Evolutionary conservation across 176 grass and related monocot species (phyloP), one percentile per base, ranked within the genome.

Genomic region (Aegilops sharonensis): DNA sequence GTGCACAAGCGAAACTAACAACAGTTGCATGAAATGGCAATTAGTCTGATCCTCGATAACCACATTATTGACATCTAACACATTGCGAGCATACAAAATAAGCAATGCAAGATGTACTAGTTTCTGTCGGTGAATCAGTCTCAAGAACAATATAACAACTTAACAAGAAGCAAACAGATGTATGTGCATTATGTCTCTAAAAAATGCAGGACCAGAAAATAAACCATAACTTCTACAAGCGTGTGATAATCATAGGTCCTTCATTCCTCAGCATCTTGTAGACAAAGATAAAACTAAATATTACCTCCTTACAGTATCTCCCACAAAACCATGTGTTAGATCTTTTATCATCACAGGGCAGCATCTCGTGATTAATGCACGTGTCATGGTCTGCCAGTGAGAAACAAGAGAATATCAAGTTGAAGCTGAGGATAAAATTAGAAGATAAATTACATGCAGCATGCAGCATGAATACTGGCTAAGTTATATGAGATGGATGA

Each of bases 261-360:
- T 13, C 25, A 80, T 29, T 32, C 11, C 40, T 77, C 10, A 75
- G 30, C 35, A 9, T 84, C 45, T 48, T 60, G 2, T 43, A 18
- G 6, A 68, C 34, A 86, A 67, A 83, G 2, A 82, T 65, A 75
- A 45, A 85, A 68, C 29, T 61, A 88, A 74, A 54, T 8, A 64
- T 81, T 90, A 94, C 92, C 92, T 94, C 86, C 83, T 88, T 86
- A 81, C 92, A 94, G 9, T 87, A 63, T 78, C 81, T 82, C 69
- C 91, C 91, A 11, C 93, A 95, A 87, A 95, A 93, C 91, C 93
- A 95, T 89, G 81, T 23, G 39, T 81, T 67, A 20, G 72, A 87
- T 79, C 47, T 83, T 68, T 87, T 20, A 85, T 80, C 81, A 48
- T 65, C 84, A 83, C 57, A 47, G 69, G 72, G 74, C n/a, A 83